Base-by-base conservation (phyloP, 192 early-diverging fungal genomes). In the Tieghemiomyces parasiticus region DNA sequence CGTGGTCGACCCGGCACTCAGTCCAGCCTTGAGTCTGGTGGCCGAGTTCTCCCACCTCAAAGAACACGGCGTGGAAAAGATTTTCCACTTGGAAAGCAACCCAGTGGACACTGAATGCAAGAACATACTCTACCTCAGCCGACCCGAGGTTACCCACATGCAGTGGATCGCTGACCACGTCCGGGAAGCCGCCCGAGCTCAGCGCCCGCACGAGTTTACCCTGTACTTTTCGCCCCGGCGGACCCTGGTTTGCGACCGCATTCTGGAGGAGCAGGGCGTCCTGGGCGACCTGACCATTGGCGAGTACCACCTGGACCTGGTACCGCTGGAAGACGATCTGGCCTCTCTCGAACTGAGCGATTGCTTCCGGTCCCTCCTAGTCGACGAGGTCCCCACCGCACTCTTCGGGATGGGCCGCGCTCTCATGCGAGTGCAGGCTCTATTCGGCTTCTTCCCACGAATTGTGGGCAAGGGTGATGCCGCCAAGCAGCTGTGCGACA, bases 51-150 rank as follows among this genome's bases (percentile, higher is more conserved):
- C 76, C 24, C 69, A 93, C 26, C 68, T 97, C 19, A 90, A 91
- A 82, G 93, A 97, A 61, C 93, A 97, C 75, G 93, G 93, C 24
- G 91, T 94, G 14, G 90, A 95, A 58, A 94, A 91, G 74, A 86
- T 97, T 54, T 93, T 87, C 67, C 81, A 93, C 62, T 74, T 97
- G 24, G 71, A 86, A 22, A 59, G 77, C n/a, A 74, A 67, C 19
- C 72, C 67, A 33, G 60, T 86, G 59, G 82, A 87, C 8, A 87
- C 83, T 0, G 90, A 90, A 32, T 70, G 78, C 62, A 77, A 75
- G 51, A 81, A 75, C 59, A 59, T 97, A 26, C 79, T 95, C n/a
- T 97, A 93, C 65, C 77, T 97, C 34, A 79, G 83, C 51, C 70
- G 89, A 42, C 90, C 92, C 0, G 82, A 84, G 33, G 54, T 94